phyloP scores from a whole-genome alignment of 805 yeast genomes.

The Candida glaebosa region DNA sequence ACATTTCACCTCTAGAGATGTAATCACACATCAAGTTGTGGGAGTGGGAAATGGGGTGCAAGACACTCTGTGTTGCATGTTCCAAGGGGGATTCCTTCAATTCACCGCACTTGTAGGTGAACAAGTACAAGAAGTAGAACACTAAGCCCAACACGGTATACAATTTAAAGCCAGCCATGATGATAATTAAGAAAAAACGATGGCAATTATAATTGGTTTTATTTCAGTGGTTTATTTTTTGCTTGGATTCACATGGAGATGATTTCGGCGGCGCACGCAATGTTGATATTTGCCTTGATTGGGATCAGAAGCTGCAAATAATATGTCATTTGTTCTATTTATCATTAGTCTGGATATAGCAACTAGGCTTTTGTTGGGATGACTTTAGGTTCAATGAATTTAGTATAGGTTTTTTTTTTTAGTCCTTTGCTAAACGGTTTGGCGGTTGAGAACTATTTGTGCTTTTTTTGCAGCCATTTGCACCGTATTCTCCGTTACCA shows the following conservation, averaged over 20 bases:
- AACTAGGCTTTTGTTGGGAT: neutral
- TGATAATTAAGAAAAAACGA: neutral
- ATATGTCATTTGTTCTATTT: too few species aligned
- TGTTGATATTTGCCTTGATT: neutral
- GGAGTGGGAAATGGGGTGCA: conserved; percentile 37
- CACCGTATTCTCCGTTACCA: neutral
- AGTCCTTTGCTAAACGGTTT: neutral
- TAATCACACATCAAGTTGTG: conserved; percentile 35
- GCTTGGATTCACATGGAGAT: neutral
- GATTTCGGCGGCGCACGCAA: neutral
- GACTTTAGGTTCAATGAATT: neutral
- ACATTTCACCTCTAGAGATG: conserved; percentile 25
- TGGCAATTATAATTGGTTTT: neutral
- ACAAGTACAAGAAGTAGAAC: conserved; percentile 35
- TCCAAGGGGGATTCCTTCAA: conserved; percentile 27
- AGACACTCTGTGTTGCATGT: conserved; percentile 25
- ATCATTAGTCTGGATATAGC: neutral
- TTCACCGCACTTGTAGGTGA: conserved; percentile 36
- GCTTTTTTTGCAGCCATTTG: neutral
- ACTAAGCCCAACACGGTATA: conserved; percentile 7
- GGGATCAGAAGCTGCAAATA: too few species aligned
- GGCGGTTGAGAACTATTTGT: neutral
- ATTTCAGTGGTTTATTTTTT: neutral
- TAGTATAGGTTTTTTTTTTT: too few species aligned
- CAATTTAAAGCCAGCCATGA: neutral